Evolutionary conservation across 352 stramenopile species (phyloP).

Genomic region (Phytopythium aichiense): DNA sequence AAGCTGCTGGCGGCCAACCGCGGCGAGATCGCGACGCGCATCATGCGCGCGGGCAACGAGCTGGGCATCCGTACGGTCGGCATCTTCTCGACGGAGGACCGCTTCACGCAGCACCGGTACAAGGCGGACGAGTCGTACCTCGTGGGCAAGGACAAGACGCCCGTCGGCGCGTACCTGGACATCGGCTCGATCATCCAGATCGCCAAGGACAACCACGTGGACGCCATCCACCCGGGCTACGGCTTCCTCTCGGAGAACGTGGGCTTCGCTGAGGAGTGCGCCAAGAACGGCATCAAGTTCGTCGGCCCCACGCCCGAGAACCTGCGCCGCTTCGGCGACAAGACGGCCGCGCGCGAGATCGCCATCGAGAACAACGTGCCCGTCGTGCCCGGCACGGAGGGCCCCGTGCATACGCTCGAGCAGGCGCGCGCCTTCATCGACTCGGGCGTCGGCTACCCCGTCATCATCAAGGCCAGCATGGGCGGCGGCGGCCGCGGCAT

Average conservation of each 20-base stretch:
- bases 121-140: slow-evolving; percentile 97
- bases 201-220: slow-evolving; percentile 88
- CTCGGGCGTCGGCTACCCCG: slow-evolving; percentile 89
- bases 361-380: slow-evolving; percentile 88
- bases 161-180: slow-evolving; percentile 95
- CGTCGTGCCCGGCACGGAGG: slow-evolving; percentile 88
- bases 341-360: slow-evolving; percentile 85
- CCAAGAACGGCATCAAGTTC: slow-evolving; percentile 92
- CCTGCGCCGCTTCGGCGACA: slow-evolving; percentile 86
- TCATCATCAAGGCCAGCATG: slow-evolving; percentile 98
- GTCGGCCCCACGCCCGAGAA: slow-evolving; percentile 94
- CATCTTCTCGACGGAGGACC: slow-evolving; percentile 92
- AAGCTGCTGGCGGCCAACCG: slow-evolving; percentile 98
- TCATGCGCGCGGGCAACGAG: slow-evolving; percentile 94
- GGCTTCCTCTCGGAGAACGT: slow-evolving; percentile 97
- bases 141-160: slow-evolving; percentile 86
- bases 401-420: slow-evolving; percentile 83
- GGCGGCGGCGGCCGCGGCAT: slow-evolving; percentile 97
- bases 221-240: slow-evolving; percentile 97
- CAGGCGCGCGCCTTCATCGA: slow-evolving; percentile 91
- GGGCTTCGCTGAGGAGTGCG: slow-evolving; percentile 91
- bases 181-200: slow-evolving; percentile 93
- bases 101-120: slow-evolving; percentile 95
- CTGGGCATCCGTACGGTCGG: slow-evolving; percentile 90
- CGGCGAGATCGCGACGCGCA: slow-evolving; percentile 97